Evolutionary conservation across 495 filamentous ascomycete genomes (phyloP).

Genomic region (Penicillium canariense): DNA sequence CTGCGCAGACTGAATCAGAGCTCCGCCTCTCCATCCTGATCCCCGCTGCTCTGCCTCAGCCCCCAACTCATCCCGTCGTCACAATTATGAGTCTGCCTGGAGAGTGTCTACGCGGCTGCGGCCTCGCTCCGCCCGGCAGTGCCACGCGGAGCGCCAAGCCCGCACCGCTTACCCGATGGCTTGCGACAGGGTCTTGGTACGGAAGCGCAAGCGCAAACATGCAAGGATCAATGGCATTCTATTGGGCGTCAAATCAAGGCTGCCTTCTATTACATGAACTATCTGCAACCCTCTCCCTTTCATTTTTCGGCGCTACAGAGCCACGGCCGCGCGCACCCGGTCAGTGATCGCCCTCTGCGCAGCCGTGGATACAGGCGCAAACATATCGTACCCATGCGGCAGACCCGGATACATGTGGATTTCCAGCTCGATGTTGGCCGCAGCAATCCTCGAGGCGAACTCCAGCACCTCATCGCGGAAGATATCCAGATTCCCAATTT

Average conservation of each 20-base stretch:
- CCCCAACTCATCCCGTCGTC: neutral
- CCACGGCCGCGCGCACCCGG: constrained; percentile 4
- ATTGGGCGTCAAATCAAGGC: neutral
- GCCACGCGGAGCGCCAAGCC: neutral
- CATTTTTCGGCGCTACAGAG: neutral
- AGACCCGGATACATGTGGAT: constrained; percentile 26
- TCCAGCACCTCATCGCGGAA: constrained; percentile 22
- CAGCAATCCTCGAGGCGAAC: constrained; percentile 16
- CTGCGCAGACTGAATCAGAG: neutral
- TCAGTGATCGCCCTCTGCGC: constrained; percentile 9
- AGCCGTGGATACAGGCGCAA: constrained; percentile 14
- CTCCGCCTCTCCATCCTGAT: neutral
- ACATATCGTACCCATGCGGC: constrained; percentile 26
- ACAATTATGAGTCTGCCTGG: constrained; percentile 14
- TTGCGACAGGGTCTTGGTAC: neutral
- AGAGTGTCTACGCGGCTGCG: neutral
- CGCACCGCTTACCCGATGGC: neutral
- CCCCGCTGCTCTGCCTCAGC: constrained; percentile 8
- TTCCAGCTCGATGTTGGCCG: constrained; percentile 23
- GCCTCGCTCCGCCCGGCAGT: constrained; percentile 5
- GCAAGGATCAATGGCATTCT: neutral
- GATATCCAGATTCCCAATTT: constrained; percentile 26
- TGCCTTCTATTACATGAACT: constrained; percentile 1
- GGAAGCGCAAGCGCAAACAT: neutral
- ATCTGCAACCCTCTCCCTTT: neutral